Evolutionary conservation across 225 moss, liverwort and hornwort genomes (phyloP).

Genomic region (Climacium dendroides): DNA sequence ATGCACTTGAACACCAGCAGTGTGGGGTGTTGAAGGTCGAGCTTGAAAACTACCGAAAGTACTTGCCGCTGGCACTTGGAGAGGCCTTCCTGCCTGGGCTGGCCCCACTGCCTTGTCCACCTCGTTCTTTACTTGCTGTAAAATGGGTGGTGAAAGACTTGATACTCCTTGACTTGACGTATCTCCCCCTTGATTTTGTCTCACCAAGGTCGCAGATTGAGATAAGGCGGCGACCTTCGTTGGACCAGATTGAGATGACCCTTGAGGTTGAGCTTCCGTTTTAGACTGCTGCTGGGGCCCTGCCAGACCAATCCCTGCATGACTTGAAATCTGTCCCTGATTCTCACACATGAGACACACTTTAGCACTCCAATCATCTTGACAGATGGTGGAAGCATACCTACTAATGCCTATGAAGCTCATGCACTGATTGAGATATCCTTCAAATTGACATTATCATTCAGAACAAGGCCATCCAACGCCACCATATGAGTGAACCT

Average conservation of each 20-base stretch:
- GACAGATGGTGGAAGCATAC: background rate
- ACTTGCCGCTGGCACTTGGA: conserved; percentile 8
- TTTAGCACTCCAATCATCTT: background rate
- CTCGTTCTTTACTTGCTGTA: conserved; percentile 52
- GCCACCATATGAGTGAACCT: background rate
- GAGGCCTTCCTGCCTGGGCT: conserved; percentile 19
- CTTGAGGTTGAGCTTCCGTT: conserved; percentile 19
- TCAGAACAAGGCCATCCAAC: background rate
- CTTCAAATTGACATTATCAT: background rate
- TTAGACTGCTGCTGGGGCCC: conserved; percentile 19
- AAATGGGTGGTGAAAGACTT: conserved; percentile 11
- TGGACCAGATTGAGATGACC: conserved; percentile 20
- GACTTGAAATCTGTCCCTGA: conserved; percentile 22
- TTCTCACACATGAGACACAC: background rate
- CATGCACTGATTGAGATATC: background rate
- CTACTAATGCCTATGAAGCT: background rate
- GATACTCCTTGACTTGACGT: conserved; percentile 10
- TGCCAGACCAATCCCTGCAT: background rate
- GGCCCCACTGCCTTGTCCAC: conserved; percentile 36
- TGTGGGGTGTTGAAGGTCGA: conserved; percentile 28
- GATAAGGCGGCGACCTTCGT: background rate
- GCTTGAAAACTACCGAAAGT: conserved; percentile 29
- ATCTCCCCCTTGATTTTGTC: conserved; percentile 15
- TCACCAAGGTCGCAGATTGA: background rate
- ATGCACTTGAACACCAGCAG: conserved; percentile 25